These are phyloP conservation scores for Eleusine coracana DNA, from an alignment of 176 grass and related monocot species.

Conservation along the genomic window DNA sequence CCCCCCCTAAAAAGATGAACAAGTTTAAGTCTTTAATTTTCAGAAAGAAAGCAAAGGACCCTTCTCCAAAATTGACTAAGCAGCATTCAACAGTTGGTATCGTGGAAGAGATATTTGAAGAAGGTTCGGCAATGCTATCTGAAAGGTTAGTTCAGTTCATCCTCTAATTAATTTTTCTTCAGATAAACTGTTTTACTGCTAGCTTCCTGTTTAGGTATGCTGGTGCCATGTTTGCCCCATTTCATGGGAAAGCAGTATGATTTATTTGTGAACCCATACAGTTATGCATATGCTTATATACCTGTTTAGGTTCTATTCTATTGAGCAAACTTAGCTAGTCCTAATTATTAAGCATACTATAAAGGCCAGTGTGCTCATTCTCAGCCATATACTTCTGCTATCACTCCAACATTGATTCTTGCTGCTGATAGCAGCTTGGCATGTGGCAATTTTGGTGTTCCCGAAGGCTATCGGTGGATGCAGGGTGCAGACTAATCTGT, in stretches of 20 bases:
- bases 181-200: background rate
- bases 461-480: background rate
- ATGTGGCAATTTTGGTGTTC: background rate
- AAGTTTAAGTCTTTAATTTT: constrained; percentile 80
- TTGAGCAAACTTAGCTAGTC: constrained; percentile 13
- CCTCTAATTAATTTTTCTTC: constrained; percentile 3
- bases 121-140: constrained; percentile 94
- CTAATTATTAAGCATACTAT: background rate
- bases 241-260: background rate
- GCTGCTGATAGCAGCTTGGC: background rate
- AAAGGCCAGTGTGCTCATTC: background rate
- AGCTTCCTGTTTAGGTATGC: background rate
- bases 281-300: background rate
- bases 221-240: constrained; percentile 7
- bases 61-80: constrained; percentile 71
- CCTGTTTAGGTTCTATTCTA: background rate
- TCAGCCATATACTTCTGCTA: background rate
- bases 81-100: constrained; percentile 67
- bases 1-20: constrained; percentile 82
- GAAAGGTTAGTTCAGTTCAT: constrained; percentile 63
- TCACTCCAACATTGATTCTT: background rate
- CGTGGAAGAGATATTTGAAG: constrained; percentile 91
- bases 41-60: constrained; percentile 69
- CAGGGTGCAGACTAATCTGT: background rate
- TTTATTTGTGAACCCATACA: constrained; percentile 15